These are phyloP conservation scores for Pseudohyphozyma bogoriensis DNA, from an alignment of 768 basidiomycete species.

Conservation along the genomic window DNA sequence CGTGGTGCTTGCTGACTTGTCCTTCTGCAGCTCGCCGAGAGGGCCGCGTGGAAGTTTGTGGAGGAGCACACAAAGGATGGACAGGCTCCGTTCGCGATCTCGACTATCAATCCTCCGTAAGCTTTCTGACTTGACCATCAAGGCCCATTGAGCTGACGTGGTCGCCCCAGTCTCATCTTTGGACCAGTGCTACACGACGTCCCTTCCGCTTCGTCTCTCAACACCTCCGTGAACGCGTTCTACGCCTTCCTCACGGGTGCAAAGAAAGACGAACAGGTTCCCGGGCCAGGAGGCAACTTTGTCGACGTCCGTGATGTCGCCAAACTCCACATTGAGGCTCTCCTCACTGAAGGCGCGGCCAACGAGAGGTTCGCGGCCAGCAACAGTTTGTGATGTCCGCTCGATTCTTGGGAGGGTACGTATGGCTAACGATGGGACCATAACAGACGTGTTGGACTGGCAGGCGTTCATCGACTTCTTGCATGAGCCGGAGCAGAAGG, in stretches of 20 bases:
- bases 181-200: constrained; percentile 41
- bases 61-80: constrained; percentile 34
- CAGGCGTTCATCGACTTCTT: constrained; percentile 22
- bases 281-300: constrained; percentile 23
- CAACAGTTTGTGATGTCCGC: constrained; percentile 1
- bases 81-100: constrained; percentile 42
- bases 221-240: constrained; percentile 34
- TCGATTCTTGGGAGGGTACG: background rate
- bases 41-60: constrained; percentile 49
- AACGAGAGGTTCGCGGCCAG: constrained; percentile 28
- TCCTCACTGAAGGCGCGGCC: constrained; percentile 30
- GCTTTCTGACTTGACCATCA: constrained; percentile 32
- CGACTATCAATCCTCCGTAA: constrained; percentile 50
- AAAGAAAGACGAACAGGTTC: constrained; percentile 23
- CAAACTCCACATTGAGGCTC: constrained; percentile 34
- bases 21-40: constrained; percentile 46
- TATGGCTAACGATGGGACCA: too few species aligned
- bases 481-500: background rate
- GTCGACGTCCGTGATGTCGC: constrained; percentile 42
- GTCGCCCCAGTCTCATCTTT: constrained; percentile 31
- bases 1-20: background rate
- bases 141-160: background rate
- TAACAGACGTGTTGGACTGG: constrained; percentile 18
- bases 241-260: constrained; percentile 25
- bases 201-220: constrained; percentile 37